Evolutionary conservation across 345 rosid species (phyloP), one percentile per base, ranked within the genome.

Genomic region (Xanthoceras sorbifolium): DNA sequence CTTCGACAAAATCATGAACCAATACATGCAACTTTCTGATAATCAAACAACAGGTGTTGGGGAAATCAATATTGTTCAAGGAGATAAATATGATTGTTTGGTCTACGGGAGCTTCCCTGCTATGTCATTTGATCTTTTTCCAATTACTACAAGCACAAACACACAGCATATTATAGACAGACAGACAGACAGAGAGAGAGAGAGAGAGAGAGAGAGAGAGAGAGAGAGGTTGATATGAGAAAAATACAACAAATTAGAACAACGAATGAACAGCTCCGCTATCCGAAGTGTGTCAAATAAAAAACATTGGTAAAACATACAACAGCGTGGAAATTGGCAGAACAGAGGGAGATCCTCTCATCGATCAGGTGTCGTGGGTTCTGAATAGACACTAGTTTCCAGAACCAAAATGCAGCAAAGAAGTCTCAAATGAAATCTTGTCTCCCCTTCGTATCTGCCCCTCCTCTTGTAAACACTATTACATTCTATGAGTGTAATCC

Each of bases 241-340:
- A 55, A 60, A 76, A 25, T 61, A 69, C 76, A 75, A 73, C 71
- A 76, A n/a, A 75, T 76, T 28, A 64, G 64, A 76, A 34, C 61
- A 78, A 75, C 10, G 76, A 84, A 83, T 77, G 82, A 69, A 69
- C 82, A 59, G 68, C 38, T 81, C 64, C 71, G 46, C 57, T 52
- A 69, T 72, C 52, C 20, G 7, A 73, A 69, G 50, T 54, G 57
- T 69, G 71, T 68, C 14, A 23, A 25, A 60, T 57, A 62, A 69
- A 52, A 34, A 64, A 32, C 8, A 73, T 11, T 50, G 11, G 62
- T 18, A 65, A 55, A 42, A 70, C 79, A 72, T 64, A 83, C 82
- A 81, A 83, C 67, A 66, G 66, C 77, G 55, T 75, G 80, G 72
- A 34, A 75, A 61, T n/a, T 69, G 78, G 82, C 78, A 78, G 82